Evolutionary conservation across 768 basidiomycete species (phyloP).

Genomic region (Psilocybe tampanensis): DNA sequence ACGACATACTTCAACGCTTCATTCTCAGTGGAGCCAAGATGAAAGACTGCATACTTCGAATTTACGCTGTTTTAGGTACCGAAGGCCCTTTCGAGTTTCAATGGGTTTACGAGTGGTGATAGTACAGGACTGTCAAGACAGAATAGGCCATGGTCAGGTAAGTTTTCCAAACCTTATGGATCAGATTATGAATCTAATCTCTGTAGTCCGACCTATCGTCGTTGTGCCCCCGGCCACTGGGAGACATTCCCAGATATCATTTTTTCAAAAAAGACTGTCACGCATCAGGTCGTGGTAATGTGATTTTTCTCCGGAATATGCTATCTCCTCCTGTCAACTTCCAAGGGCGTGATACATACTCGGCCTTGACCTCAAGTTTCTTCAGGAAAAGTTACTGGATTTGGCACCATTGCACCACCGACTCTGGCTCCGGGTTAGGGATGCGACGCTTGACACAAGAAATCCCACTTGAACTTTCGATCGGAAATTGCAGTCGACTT

Average conservation of each 20-base stretch:
- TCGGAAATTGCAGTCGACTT: background rate
- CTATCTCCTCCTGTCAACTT: background rate
- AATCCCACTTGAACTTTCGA: background rate
- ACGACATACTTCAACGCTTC: too few relatives aligned
- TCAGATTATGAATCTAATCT: background rate
- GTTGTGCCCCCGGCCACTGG: background rate
- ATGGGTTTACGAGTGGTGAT: background rate
- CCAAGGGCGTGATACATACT: background rate
- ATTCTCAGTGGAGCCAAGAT: too few relatives aligned
- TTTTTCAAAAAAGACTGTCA: background rate
- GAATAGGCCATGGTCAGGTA: background rate
- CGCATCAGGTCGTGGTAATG: background rate
- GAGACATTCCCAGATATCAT: background rate
- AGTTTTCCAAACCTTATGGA: background rate
- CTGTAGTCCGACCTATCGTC: background rate
- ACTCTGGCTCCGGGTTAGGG: background rate
- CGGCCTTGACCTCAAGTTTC: background rate
- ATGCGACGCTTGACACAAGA: background rate
- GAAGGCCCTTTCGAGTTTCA: background rate
- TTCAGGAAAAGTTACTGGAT: background rate
- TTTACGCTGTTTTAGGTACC: background rate
- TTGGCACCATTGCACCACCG: background rate
- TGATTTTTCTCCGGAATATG: background rate
- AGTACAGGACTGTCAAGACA: background rate
- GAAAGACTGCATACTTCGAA: background rate